phyloP scores from a whole-genome alignment of 73 alveolate species.

The Tetrahymena malaccensis region DNA sequence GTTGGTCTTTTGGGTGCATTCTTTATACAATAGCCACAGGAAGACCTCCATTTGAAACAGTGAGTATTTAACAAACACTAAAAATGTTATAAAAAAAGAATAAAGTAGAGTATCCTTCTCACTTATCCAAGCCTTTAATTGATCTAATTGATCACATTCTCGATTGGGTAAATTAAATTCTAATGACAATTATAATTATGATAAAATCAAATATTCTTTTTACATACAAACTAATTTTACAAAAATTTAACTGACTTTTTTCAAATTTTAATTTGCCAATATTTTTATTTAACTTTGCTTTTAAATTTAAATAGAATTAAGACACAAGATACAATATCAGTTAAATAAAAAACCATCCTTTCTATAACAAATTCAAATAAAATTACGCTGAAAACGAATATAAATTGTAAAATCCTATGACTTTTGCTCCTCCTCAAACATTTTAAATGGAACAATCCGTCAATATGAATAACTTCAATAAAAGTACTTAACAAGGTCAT shows the following conservation, averaged over 20 bases:
- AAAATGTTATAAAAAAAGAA: neutral
- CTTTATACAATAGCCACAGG: conserved; percentile 27
- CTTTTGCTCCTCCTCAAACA: neutral
- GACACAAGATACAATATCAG: neutral
- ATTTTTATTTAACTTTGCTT: neutral
- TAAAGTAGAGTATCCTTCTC: neutral
- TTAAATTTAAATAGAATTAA: neutral
- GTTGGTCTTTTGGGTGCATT: conserved; percentile 57
- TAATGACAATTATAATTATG: neutral
- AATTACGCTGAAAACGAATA: neutral
- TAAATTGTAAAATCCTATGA: neutral
- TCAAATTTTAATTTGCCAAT: neutral
- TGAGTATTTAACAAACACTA: neutral
- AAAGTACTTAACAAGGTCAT: neutral
- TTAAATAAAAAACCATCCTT: neutral
- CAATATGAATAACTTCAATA: neutral
- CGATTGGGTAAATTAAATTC: neutral
- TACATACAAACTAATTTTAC: neutral
- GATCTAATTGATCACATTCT: neutral
- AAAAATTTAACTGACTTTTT: neutral
- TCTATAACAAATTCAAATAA: neutral
- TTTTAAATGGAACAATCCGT: neutral
- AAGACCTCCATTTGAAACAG: conserved; percentile 12
- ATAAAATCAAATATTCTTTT: neutral
- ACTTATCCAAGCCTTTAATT: neutral